Conservation (phyloP, 1,284 basidiomycete species). For the Trichosporon ovoides region DNA sequence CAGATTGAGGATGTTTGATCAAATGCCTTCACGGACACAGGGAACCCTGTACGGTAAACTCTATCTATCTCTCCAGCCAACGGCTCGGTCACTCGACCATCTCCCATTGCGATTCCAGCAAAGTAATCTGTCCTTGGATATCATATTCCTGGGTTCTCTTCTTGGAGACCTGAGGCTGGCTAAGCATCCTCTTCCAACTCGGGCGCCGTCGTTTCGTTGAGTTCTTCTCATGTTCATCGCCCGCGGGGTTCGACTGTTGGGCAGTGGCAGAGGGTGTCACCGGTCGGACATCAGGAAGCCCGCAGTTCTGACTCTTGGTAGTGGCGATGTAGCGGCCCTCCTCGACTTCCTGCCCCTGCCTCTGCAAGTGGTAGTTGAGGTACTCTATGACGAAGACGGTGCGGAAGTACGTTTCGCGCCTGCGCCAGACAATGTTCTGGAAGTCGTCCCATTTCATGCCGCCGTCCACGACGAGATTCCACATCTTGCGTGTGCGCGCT, state of each 20-base stretch:
- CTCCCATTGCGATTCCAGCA: background rate
- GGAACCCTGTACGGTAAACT: no score
- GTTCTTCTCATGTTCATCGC: background rate
- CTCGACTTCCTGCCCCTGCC: background rate
- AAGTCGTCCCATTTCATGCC: background rate
- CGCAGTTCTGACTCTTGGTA: background rate
- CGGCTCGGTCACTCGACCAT: background rate
- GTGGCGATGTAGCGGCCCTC: background rate
- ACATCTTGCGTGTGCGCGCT: background rate
- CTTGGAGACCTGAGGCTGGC: background rate
- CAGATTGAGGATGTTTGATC: no score
- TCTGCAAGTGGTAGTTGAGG: background rate
- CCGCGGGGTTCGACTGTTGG: no score
- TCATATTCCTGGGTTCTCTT: background rate
- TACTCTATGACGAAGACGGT: background rate
- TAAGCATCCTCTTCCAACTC: background rate
- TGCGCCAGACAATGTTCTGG: background rate
- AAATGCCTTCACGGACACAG: no score
- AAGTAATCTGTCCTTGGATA: background rate
- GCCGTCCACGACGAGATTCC: background rate
- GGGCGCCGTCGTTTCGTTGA: background rate
- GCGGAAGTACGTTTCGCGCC: constrained; percentile 4
- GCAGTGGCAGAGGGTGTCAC: no score
- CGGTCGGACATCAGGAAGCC: background rate
- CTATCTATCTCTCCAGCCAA: no score